phyloP scores from a whole-genome alignment of 164 flowering plant genomes.

The Houttuynia cordata region DNA sequence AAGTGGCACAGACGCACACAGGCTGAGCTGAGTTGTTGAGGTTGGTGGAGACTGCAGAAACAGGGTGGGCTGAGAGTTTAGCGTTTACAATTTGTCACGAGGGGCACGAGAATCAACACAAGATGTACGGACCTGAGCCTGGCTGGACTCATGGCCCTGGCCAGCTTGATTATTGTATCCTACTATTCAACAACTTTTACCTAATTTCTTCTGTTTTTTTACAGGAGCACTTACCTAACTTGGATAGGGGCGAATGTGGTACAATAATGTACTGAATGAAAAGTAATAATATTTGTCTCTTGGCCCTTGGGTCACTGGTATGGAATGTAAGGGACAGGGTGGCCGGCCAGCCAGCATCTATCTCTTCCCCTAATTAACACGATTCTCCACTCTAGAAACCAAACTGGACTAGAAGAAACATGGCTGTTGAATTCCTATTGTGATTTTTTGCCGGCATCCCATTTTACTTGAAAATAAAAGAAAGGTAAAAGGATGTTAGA shows the following conservation, averaged over 20 bases:
- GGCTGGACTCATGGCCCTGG: neutral
- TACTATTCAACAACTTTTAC: neutral
- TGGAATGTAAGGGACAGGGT: neutral
- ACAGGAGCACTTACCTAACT: too few relatives aligned
- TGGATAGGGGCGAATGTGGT: neutral
- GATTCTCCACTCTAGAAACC: too few relatives aligned
- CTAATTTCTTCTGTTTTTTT: too few relatives aligned
- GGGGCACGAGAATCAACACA: neutral
- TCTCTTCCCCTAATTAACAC: too few relatives aligned
- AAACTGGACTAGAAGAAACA: too few relatives aligned
- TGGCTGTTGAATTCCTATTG: too few relatives aligned
- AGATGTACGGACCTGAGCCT: neutral
- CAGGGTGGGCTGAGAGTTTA: neutral
- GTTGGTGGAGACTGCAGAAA: neutral
- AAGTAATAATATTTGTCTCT: neutral
- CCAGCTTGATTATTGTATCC: too few relatives aligned
- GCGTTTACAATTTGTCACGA: neutral
- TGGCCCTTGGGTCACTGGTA: neutral
- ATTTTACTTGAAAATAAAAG: too few relatives aligned
- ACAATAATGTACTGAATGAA: neutral
- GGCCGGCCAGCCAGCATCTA: too few relatives aligned
- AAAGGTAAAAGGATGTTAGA: too few relatives aligned
- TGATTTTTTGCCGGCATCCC: too few relatives aligned
- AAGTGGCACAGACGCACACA: too few relatives aligned
- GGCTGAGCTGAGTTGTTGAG: neutral